A percentile compares a stretch with the other conserved stretches of the same genome.
These are phyloP conservation scores for Colletotrichum somersetense DNA, from an alignment of 2,329 filamentous ascomycete species.

Conservation along the genomic window DNA sequence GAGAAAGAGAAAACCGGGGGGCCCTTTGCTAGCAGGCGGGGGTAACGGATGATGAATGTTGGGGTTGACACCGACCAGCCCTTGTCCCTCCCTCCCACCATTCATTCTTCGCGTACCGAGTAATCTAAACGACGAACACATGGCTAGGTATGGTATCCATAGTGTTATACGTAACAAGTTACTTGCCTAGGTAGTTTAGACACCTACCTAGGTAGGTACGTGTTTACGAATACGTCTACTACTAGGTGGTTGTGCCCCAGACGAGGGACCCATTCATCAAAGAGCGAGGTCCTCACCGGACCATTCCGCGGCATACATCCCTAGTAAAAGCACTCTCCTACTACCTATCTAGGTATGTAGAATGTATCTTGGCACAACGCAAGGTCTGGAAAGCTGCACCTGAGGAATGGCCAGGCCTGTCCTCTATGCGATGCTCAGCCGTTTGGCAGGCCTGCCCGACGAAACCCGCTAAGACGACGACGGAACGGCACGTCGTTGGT, in stretches of 20 bases:
- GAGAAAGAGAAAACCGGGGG: neutral
- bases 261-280: conserved; percentile 10
- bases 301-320: neutral
- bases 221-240: neutral
- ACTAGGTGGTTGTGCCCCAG: neutral
- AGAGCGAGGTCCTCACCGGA: conserved; percentile 3
- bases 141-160: neutral
- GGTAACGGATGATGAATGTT: conserved; percentile 8
- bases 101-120: neutral
- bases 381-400: neutral
- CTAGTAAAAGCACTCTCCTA: neutral
- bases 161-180: neutral
- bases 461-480: conserved; percentile 13
- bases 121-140: neutral
- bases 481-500: neutral
- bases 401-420: neutral
- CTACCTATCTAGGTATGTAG: too few relatives aligned
- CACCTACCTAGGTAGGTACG: too few relatives aligned
- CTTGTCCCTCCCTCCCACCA: conserved; percentile 1
- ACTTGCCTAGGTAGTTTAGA: neutral
- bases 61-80: conserved; percentile 20
- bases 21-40: conserved; percentile 22
- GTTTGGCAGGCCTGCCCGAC: neutral
- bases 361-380: neutral
- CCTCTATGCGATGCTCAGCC: neutral